Conservation (phyloP, 371 early-diverging fungal species). For the Mucor racemosus region DNA sequence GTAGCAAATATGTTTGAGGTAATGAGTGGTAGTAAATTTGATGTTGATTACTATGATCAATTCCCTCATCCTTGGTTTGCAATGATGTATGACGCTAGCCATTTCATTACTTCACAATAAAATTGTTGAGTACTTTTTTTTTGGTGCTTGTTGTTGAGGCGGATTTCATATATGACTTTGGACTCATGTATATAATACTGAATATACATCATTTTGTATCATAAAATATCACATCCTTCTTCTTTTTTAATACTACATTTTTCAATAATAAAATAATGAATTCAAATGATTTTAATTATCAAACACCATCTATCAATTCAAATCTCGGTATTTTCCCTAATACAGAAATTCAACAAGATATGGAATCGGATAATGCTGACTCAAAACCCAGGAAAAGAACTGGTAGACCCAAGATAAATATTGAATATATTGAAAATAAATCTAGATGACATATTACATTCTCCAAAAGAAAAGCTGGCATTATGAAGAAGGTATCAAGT, state of each 20-base stretch:
- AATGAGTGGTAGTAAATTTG: background rate
- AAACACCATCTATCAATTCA: background rate
- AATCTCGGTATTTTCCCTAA: background rate
- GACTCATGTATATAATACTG: background rate
- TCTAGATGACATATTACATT: too few relatives aligned
- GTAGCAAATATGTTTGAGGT: background rate
- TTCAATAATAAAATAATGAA: background rate
- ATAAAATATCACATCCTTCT: background rate
- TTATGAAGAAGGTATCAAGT: constrained; percentile 93
- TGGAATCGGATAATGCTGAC: constrained; percentile 53
- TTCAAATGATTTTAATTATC: background rate
- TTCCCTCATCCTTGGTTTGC: constrained; percentile 28
- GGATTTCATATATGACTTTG: background rate
- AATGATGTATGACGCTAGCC: constrained; percentile 19
- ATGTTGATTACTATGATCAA: constrained; percentile 12
- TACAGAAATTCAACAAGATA: constrained; percentile 18
- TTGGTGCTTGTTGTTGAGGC: background rate
- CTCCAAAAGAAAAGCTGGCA: constrained; percentile 97
- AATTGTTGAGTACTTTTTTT: background rate
- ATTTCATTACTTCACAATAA: constrained; percentile 4
- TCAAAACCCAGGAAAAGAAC: constrained; percentile 67
- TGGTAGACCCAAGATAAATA: constrained; percentile 94
- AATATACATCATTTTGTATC: background rate
- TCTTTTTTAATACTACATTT: too few relatives aligned
- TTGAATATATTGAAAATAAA: constrained; percentile 97